Conservation (phyloP, 257 asterid species). For the Solanum corneliomulleri region DNA sequence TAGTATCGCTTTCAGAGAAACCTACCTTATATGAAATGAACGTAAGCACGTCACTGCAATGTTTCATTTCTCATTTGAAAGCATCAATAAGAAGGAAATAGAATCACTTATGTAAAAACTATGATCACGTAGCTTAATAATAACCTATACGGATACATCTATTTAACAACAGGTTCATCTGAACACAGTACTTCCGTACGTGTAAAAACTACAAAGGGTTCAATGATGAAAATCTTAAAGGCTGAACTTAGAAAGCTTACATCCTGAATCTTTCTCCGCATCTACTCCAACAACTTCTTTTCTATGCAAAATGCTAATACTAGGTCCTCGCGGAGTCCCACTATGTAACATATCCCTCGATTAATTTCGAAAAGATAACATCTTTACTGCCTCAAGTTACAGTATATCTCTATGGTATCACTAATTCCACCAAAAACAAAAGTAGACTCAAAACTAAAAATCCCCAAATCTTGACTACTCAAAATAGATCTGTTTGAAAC, state of each 20-base stretch:
- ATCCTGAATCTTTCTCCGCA: neutral
- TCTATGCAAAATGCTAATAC: neutral
- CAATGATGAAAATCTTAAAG: neutral
- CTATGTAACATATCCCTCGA: neutral
- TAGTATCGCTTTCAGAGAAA: neutral
- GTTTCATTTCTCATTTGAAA: neutral
- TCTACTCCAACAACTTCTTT: neutral
- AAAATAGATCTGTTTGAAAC: neutral
- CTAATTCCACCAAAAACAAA: neutral
- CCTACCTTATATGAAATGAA: neutral
- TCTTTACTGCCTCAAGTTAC: neutral
- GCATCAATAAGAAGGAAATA: neutral
- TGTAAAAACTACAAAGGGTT: neutral
- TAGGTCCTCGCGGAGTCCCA: neutral
- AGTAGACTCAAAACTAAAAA: neutral
- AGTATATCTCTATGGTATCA: neutral
- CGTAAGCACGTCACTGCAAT: neutral
- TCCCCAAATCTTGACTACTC: neutral
- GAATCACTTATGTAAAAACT: neutral
- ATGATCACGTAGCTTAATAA: neutral
- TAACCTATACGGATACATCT: neutral
- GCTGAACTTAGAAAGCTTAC: neutral
- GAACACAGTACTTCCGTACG: neutral
- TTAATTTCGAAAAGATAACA: neutral
- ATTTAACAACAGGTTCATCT: neutral